Evolutionary conservation across 208 protist genomes (phyloP).

Genomic region (Sergeia podlipaevii): DNA sequence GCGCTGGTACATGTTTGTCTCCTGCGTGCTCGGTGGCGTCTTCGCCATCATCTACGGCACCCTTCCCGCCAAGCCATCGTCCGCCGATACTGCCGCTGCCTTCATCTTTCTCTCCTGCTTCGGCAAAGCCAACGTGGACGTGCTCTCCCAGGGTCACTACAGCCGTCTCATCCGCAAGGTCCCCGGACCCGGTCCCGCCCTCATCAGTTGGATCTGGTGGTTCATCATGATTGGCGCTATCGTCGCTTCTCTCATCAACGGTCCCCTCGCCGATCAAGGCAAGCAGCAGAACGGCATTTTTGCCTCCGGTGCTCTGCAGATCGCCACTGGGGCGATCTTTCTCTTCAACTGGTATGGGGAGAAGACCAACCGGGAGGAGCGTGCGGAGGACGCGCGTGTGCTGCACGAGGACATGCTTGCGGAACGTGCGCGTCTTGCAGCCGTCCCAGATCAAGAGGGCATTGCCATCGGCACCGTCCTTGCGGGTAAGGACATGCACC

Average conservation of each 20-base stretch:
- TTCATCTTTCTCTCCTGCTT: conserved; percentile 38
- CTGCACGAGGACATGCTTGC: conserved; percentile 9
- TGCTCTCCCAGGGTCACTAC: conserved; percentile 58
- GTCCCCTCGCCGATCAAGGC: conserved; percentile 32
- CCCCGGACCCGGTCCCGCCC: conserved; percentile 20
- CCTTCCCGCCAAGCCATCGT: conserved; percentile 21
- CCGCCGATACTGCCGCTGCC: conserved; percentile 18
- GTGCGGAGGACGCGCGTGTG: conserved; percentile 17
- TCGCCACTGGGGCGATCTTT: conserved; percentile 33
- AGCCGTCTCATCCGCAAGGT: conserved; percentile 32
- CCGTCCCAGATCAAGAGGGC: background rate
- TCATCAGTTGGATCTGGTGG: conserved; percentile 48
- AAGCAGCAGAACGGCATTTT: conserved; percentile 20
- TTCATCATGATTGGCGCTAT: conserved; percentile 27
- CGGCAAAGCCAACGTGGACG: conserved; percentile 34
- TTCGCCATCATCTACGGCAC: conserved; percentile 24
- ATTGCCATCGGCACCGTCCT: background rate
- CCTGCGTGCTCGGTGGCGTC: conserved; percentile 15
- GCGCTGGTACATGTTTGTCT: conserved; percentile 14
- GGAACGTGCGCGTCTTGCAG: conserved; percentile 6
- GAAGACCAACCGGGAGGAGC: conserved; percentile 29
- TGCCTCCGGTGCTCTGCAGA: conserved; percentile 20
- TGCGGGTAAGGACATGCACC: conserved; percentile 3
- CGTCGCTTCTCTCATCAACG: conserved; percentile 29
- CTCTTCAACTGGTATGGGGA: conserved; percentile 46